A percentile compares a stretch with the other conserved stretches of the same genome.
Evolutionary conservation across 2,329 filamentous ascomycete species (phyloP).

Genomic region (Pezicula carpinea): DNA sequence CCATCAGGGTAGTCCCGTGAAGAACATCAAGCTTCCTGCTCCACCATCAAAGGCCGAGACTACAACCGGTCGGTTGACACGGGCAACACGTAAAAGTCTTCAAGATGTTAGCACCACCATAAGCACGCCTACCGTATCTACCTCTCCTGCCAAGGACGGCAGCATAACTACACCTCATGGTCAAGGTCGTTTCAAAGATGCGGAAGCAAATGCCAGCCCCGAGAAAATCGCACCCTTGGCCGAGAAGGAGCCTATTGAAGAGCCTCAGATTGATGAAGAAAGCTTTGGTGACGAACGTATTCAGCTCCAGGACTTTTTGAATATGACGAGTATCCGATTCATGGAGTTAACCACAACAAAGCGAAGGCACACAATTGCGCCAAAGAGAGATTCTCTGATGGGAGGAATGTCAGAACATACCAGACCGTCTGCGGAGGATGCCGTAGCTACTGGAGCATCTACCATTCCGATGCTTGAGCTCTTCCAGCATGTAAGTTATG

Average conservation of each 20-base stretch:
- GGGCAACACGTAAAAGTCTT: constrained; percentile 43
- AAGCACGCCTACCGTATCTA: constrained; percentile 37
- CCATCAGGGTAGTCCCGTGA: constrained; percentile 72
- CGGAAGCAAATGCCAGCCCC: constrained; percentile 31
- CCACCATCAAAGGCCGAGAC: constrained; percentile 65
- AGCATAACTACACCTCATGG: constrained; percentile 50
- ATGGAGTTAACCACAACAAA: constrained; percentile 99
- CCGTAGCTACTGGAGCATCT: constrained; percentile 83
- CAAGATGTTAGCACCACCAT: constrained; percentile 33
- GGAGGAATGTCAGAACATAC: constrained; percentile 29
- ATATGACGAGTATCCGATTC: constrained; percentile 94
- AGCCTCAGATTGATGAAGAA: constrained; percentile 39
- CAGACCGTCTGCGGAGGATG: constrained; percentile 61
- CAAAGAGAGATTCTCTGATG: constrained; percentile 31
- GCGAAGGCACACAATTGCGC: constrained; percentile 75
- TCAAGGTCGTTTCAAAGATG: constrained; percentile 51
- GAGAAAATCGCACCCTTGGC: constrained; percentile 39
- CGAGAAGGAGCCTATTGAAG: constrained; percentile 37
- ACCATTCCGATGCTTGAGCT: constrained; percentile 90
- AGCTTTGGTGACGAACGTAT: constrained; percentile 53
- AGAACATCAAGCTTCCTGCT: constrained; percentile 65
- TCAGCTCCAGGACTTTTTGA: constrained; percentile 85
- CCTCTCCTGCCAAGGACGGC: constrained; percentile 42
- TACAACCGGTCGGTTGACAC: constrained; percentile 53
- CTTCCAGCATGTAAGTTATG: constrained; percentile 72